Base-by-base conservation (phyloP, 108 stramenopile genomes). In the Pseudonitzschia multistriata region DNA sequence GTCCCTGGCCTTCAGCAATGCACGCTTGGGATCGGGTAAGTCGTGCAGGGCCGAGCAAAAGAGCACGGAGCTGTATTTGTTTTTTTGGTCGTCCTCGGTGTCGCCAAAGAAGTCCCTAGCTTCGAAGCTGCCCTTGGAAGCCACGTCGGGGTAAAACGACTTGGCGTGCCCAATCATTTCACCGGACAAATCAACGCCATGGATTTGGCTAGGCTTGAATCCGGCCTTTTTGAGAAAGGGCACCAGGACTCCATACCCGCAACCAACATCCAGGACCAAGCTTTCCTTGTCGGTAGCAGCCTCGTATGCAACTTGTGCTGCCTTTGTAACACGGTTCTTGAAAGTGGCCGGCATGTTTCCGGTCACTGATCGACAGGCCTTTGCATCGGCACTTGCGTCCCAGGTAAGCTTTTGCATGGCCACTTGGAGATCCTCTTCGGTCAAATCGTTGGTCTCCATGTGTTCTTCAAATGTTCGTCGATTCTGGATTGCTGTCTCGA, bases 351-450 rank as follows among this genome's bases (percentile, higher is more conserved):
- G 73, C 89, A 90, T 90, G 17, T 64, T 78, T 31, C 85, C 85
- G 21, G 83, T 85, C 52, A 84, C 76, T 10, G 83, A 77, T 6
- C 74, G 61, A 3, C 78, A 83, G 24, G 82, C 84, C 57, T 90
- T 90, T 35, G 89, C 89, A 80, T 87, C 86, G 15, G 89, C 89
- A 29, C 74, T 77, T n/a, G 89, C 89, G 81, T 90, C 85, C 89
- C 89, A 90, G 3, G 89, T 90, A 22, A 74, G 66, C 35, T 61
- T 66, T 80, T 90, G 89, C 47, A 81, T 81, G 5, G 81, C 21
- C 57, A 87, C 87, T 59, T 87, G 89, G 2, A 90, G 49, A 65
- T 90, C 83, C 8, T 65, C 68, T 29, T 73, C 79, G 8, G 63
- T 17, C 6, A 78, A 35, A 22, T 61, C 47, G 49, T 86, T 71